phyloP scores from a whole-genome alignment of 495 filamentous ascomycete species.

The Penicillium coprophilum region DNA sequence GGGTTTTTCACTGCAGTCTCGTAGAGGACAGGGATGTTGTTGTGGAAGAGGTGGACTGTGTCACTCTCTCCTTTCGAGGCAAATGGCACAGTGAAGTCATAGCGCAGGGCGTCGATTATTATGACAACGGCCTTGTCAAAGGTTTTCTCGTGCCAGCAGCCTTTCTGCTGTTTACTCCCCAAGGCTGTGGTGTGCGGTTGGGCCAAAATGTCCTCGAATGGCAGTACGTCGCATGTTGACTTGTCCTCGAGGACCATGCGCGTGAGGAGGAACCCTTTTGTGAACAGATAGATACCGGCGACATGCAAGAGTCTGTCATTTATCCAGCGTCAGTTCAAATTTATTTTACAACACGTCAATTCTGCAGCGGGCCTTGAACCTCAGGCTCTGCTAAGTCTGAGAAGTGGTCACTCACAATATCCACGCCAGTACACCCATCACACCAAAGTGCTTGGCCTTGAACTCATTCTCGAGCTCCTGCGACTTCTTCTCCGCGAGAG shows the following conservation, averaged over 20 bases:
- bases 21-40: slow-evolving; percentile 82
- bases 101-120: slow-evolving; percentile 90
- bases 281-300: slow-evolving; percentile 86
- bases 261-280: slow-evolving; percentile 94
- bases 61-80: slow-evolving; percentile 48
- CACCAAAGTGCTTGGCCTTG: slow-evolving; percentile 41
- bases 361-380: not conserved
- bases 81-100: slow-evolving; percentile 93
- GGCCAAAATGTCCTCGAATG: slow-evolving; percentile 50
- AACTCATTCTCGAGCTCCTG: slow-evolving; percentile 40
- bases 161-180: slow-evolving; percentile 48
- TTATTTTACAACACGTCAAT: not conserved
- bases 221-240: slow-evolving; percentile 75
- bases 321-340: slow-evolving; percentile 10
- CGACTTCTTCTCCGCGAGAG: slow-evolving; percentile 23
- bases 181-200: slow-evolving; percentile 32
- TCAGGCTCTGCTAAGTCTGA: not conserved
- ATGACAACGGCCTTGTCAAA: slow-evolving; percentile 91
- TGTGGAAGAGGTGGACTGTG: slow-evolving; percentile 71
- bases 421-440: slow-evolving; percentile 45
- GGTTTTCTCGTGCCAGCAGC: slow-evolving; percentile 93
- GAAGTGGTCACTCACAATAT: slow-evolving; percentile 42
- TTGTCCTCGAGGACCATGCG: slow-evolving; percentile 84
- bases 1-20: slow-evolving; percentile 72
- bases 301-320: slow-evolving; percentile 64